Evolutionary conservation across 2,329 filamentous ascomycete species (phyloP).

Genomic region (Pseudocercospora vitis): DNA sequence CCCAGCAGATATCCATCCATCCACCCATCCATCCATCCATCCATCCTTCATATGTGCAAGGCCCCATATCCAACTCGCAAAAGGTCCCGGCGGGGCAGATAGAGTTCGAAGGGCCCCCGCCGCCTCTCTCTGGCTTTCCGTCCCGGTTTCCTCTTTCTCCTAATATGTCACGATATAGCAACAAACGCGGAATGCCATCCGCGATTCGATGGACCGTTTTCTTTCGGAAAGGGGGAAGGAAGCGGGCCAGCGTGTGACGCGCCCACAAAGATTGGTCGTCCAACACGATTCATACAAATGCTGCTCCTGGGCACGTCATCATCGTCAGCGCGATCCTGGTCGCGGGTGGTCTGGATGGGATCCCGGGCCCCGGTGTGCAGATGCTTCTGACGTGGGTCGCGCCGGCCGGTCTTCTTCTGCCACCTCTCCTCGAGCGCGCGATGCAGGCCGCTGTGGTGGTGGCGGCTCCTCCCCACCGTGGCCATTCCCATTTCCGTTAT

Average conservation of each 20-base stretch:
- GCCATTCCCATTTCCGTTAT: slow-evolving; percentile 10
- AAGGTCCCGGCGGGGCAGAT: no score
- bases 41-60: slow-evolving; percentile 16
- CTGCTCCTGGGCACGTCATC: no score
- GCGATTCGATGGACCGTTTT: no score
- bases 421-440: slow-evolving; percentile 11
- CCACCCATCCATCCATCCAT: neutral
- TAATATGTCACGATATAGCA: slow-evolving; percentile 9
- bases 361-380: slow-evolving; percentile 17
- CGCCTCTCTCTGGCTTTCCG: no score
- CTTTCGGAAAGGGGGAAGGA: no score
- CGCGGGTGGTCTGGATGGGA: slow-evolving; percentile 23
- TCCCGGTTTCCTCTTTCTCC: neutral
- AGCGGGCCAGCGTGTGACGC: no score
- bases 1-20: no score
- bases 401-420: slow-evolving; percentile 9
- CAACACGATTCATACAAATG: no score
- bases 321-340: slow-evolving; percentile 26
- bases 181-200: slow-evolving; percentile 3
- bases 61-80: slow-evolving; percentile 3
- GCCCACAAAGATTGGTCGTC: no score
- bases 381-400: slow-evolving; percentile 13
- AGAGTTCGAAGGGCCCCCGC: no score
- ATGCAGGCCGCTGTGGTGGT: slow-evolving; percentile 13
- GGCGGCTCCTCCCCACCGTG: slow-evolving; percentile 14